A percentile compares a stretch with the other conserved stretches of the same genome.
These are phyloP conservation scores for Colletotrichum phormii DNA, from an alignment of 2,329 filamentous ascomycete species.

Conservation along the genomic window DNA sequence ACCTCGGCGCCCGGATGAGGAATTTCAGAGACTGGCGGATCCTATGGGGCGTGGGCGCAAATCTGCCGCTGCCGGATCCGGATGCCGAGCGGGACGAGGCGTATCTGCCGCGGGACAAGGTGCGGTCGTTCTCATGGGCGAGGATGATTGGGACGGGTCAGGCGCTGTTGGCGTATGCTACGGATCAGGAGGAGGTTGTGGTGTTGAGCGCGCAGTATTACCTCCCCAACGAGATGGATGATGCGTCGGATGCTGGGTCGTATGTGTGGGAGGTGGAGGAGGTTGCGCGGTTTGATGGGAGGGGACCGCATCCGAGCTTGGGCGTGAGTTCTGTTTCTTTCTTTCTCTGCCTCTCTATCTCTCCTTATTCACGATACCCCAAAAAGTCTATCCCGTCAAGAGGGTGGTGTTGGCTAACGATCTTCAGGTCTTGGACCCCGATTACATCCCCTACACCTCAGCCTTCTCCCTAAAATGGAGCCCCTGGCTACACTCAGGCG, in stretches of 20 bases:
- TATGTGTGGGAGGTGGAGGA: constrained; percentile 64
- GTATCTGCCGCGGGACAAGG: constrained; percentile 41
- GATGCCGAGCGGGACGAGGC: constrained; percentile 42
- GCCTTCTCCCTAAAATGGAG: constrained; percentile 66
- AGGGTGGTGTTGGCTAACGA: neutral
- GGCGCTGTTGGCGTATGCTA: constrained; percentile 63
- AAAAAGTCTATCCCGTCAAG: no score
- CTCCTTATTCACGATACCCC: no score
- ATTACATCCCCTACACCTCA: constrained; percentile 60
- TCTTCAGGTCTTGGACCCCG: constrained; percentile 51
- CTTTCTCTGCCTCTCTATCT: no score
- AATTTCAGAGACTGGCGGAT: constrained; percentile 63
- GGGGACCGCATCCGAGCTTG: constrained; percentile 55
- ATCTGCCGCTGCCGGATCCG: constrained; percentile 59
- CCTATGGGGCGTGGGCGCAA: constrained; percentile 67
- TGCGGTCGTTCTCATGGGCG: constrained; percentile 67
- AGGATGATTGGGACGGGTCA: constrained; percentile 53
- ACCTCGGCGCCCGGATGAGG: constrained; percentile 47
- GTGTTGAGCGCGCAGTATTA: constrained; percentile 61
- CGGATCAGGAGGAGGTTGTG: constrained; percentile 61
- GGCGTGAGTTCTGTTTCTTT: neutral
- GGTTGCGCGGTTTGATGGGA: constrained; percentile 59
- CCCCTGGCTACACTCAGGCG: constrained; percentile 58
- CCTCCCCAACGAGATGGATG: constrained; percentile 52
- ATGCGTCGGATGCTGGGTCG: constrained; percentile 60